Evolutionary conservation across 1,284 basidiomycete genomes (phyloP).

Genomic region (Pyrrhoderma lamaoense): DNA sequence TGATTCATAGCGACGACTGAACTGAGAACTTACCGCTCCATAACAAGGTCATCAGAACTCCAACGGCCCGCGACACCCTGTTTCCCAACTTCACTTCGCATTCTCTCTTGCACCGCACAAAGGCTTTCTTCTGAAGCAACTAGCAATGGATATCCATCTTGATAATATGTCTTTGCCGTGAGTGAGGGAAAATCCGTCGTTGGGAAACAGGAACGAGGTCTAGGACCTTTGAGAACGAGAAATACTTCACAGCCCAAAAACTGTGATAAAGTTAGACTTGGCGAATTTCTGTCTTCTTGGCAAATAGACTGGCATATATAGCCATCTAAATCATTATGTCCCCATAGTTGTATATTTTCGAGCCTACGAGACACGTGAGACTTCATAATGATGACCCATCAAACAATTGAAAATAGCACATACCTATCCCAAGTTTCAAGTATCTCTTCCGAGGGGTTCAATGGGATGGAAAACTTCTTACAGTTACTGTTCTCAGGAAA

Average conservation of each 20-base stretch:
- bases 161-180: slow-evolving; percentile 48
- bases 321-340: slow-evolving; percentile 45
- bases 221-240: slow-evolving; percentile 59
- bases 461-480: slow-evolving; percentile 48
- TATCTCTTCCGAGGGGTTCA: slow-evolving; percentile 42
- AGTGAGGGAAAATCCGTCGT: slow-evolving; percentile 51
- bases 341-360: slow-evolving; percentile 46
- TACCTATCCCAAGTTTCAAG: slow-evolving; percentile 51
- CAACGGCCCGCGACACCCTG: slow-evolving; percentile 55
- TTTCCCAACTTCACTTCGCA: slow-evolving; percentile 41
- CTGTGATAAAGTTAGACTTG: slow-evolving; percentile 47
- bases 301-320: slow-evolving; percentile 47
- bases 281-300: slow-evolving; percentile 27
- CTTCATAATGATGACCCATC: not conserved
- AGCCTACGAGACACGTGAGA: slow-evolving; percentile 33
- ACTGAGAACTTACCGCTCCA: slow-evolving; percentile 46
- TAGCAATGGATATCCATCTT: slow-evolving; percentile 66
- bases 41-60: slow-evolving; percentile 42
- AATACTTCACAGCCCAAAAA: slow-evolving; percentile 55
- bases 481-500: slow-evolving; percentile 54
- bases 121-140: slow-evolving; percentile 61
- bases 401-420: slow-evolving; percentile 21
- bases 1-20: not conserved
- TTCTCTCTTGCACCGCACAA: slow-evolving; percentile 37
- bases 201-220: slow-evolving; percentile 41